A percentile compares a stretch with the other conserved stretches of the same genome.
Conservation (phyloP, 1,284 basidiomycete species). For the Fomes fomentarius region DNA sequence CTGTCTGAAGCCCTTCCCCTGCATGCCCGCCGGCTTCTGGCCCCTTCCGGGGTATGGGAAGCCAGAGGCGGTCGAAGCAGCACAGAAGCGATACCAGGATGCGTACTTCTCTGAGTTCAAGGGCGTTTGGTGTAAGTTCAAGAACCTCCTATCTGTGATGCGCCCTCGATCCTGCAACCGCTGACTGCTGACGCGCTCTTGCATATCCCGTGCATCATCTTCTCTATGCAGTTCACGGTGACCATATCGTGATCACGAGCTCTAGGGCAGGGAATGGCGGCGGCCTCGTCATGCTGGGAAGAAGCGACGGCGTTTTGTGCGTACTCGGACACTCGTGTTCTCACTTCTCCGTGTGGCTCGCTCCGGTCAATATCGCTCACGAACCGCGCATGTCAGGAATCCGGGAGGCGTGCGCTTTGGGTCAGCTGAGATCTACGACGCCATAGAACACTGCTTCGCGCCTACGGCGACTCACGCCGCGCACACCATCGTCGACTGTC, state of each 20-base stretch:
- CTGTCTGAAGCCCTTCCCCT: constrained; percentile 83
- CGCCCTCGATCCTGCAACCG: not conserved
- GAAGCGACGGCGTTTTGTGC: constrained; percentile 81
- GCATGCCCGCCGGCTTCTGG: constrained; percentile 88
- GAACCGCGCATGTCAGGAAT: constrained; percentile 50
- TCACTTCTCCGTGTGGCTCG: constrained; percentile 23
- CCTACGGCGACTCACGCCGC: constrained; percentile 41
- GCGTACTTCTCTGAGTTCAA: constrained; percentile 78
- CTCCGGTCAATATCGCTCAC: constrained; percentile 13
- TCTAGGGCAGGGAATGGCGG: constrained; percentile 72
- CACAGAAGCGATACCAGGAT: constrained; percentile 67
- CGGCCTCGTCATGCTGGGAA: constrained; percentile 83
- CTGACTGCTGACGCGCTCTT: constrained; percentile 1
- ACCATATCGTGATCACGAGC: constrained; percentile 72
- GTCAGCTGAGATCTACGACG: constrained; percentile 84
- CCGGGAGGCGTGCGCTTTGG: constrained; percentile 88
- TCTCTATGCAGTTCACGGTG: constrained; percentile 64
- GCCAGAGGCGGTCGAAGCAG: constrained; percentile 58
- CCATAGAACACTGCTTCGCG: constrained; percentile 69
- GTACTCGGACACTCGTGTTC: constrained; percentile 36
- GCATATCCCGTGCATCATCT: not conserved
- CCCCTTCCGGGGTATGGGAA: constrained; percentile 69
- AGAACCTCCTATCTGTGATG: not conserved
- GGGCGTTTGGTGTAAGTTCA: constrained; percentile 75
- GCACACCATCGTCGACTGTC: constrained; percentile 64